A percentile compares a stretch with the other conserved stretches of the same genome.
Conservation (phyloP, 345 rosid species). For the Arabis hirsuta region DNA sequence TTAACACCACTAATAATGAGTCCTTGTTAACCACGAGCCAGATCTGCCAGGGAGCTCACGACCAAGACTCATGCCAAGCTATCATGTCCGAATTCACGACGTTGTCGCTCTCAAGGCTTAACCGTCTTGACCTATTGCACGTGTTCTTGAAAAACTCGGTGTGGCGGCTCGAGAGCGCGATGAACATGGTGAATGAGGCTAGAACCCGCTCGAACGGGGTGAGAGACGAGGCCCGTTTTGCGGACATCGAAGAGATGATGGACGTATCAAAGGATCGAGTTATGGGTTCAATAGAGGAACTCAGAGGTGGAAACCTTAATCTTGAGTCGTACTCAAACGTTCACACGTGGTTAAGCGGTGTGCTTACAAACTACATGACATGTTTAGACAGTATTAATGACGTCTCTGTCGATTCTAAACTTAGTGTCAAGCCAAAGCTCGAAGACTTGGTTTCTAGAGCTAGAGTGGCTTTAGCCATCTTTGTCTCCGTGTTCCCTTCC, state of each 20-base stretch:
- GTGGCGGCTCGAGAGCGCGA: constrained; percentile 36
- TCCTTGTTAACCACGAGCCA: constrained; percentile 29
- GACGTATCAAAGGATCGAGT: constrained; percentile 59
- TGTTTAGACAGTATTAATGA: constrained; percentile 63
- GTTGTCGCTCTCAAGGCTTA: constrained; percentile 35
- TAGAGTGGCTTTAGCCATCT: constrained; percentile 60
- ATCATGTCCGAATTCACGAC: constrained; percentile 47
- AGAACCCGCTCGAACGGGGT: constrained; percentile 45
- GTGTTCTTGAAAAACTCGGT: constrained; percentile 47
- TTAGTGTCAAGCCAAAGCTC: constrained; percentile 47
- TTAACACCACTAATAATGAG: constrained; percentile 9
- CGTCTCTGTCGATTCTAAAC: constrained; percentile 30
- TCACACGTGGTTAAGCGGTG: constrained; percentile 78
- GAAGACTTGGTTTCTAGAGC: constrained; percentile 60
- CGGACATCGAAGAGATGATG: constrained; percentile 65
- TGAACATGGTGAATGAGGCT: constrained; percentile 27
- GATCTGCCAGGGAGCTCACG: constrained; percentile 49
- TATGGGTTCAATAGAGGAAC: constrained; percentile 54
- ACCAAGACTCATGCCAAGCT: constrained; percentile 51
- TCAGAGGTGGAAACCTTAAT: constrained; percentile 41
- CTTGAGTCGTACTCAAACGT: constrained; percentile 53
- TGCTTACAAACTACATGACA: constrained; percentile 79
- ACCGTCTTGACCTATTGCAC: constrained; percentile 45
- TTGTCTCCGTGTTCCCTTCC: constrained; percentile 47
- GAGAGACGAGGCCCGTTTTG: constrained; percentile 47